Evolutionary conservation across 805 yeast genomes (phyloP).

Genomic region (Zygosaccharomyces pseudorouxii): DNA sequence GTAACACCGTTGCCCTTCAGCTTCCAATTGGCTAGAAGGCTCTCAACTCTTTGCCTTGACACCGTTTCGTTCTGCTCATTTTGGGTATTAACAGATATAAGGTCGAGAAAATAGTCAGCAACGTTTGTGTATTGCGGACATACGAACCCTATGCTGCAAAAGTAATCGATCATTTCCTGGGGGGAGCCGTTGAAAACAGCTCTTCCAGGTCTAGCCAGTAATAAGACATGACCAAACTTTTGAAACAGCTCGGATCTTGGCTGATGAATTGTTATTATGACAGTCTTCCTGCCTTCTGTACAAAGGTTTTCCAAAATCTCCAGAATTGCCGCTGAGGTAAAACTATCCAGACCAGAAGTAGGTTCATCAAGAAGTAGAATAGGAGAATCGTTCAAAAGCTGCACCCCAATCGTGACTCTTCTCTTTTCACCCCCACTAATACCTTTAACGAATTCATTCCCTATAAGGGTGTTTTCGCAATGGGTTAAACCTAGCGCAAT

Average conservation of each 20-base stretch:
- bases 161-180: constrained; percentile 42
- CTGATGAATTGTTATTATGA: constrained; percentile 77
- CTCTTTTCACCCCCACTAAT: constrained; percentile 90
- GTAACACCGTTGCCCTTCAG: neutral
- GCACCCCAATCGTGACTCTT: constrained; percentile 77
- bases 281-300: constrained; percentile 52
- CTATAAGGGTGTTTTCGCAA: constrained; percentile 72
- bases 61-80: constrained; percentile 38
- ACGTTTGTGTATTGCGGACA: constrained; percentile 61
- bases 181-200: constrained; percentile 66
- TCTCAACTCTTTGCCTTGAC: constrained; percentile 40
- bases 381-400: constrained; percentile 66
- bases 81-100: constrained; percentile 55
- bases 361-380: constrained; percentile 80
- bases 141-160: constrained; percentile 45
- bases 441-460: constrained; percentile 56
- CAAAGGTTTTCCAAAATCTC: constrained; percentile 55
- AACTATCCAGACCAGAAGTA: constrained; percentile 81
- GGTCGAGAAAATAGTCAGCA: constrained; percentile 71
- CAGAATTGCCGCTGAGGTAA: constrained; percentile 67
- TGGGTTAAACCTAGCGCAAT: constrained; percentile 65
- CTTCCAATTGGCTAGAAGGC: constrained; percentile 40
- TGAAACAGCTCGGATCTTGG: constrained; percentile 66
- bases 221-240: constrained; percentile 63
- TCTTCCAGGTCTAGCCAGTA: constrained; percentile 68